Conservation (phyloP, 768 basidiomycete genomes). For the Boletus sp. region DNA sequence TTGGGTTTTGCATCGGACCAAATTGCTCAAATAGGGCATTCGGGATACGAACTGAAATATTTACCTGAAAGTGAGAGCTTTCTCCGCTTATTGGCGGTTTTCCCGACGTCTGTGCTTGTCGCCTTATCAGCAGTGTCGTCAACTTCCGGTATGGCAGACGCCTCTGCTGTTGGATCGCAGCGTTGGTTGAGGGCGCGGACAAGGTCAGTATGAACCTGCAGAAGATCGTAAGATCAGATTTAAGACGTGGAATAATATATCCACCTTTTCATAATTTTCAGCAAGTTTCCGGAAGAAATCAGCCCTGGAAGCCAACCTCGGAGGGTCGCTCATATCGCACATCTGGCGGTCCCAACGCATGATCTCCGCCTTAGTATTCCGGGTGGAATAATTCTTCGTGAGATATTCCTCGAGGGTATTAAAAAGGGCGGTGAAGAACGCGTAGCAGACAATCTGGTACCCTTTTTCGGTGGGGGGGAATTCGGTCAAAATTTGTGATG, state of each 20-base stretch:
- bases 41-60: background rate
- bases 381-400: background rate
- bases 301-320: background rate
- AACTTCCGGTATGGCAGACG: background rate
- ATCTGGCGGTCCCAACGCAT: conserved; percentile 1
- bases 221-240: background rate
- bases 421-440: conserved; percentile 17
- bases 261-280: background rate
- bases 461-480: background rate
- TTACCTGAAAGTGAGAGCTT: background rate
- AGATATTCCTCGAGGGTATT: background rate
- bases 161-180: too few species aligned
- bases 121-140: too few species aligned
- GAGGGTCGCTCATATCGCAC: background rate
- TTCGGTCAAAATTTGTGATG: conserved; percentile 11
- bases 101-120: background rate
- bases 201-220: background rate
- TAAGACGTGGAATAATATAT: rapidly evolving
- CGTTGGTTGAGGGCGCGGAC: background rate
- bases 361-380: background rate
- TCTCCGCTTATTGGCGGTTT: background rate
- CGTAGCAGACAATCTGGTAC: conserved; percentile 6
- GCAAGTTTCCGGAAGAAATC: background rate
- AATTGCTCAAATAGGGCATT: background rate
- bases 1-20: background rate